phyloP scores from a whole-genome alignment of 768 basidiomycete genomes.

The Lyophyllum decastes region DNA sequence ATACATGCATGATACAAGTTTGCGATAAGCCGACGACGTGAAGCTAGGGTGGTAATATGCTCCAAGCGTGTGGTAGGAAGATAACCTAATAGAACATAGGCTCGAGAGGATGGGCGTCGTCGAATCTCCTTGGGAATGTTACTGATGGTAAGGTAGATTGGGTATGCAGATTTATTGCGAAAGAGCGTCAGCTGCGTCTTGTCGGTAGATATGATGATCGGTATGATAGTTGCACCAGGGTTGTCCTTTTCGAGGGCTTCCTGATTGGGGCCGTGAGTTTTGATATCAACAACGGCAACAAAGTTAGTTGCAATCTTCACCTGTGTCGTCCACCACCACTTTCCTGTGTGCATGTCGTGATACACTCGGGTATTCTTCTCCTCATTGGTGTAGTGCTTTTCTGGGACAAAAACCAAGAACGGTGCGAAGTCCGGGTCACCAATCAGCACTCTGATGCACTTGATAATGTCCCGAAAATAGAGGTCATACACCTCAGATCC shows the following conservation, averaged over 20 bases:
- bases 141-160: conserved; percentile 49
- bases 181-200: conserved; percentile 45
- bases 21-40: conserved; percentile 21
- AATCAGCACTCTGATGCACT: conserved; percentile 35
- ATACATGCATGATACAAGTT: conserved; percentile 40
- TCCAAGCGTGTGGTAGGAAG: conserved; percentile 30
- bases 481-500: conserved; percentile 30
- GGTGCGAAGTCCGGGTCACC: conserved; percentile 32
- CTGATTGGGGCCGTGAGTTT: not conserved
- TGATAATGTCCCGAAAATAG: conserved; percentile 32
- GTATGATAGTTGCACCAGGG: conserved; percentile 34
- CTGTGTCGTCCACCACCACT: conserved; percentile 56
- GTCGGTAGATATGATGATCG: conserved; percentile 47
- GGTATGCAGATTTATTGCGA: conserved; percentile 43
- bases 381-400: conserved; percentile 33
- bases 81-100: conserved; percentile 39
- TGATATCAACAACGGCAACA: not conserved
- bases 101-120: conserved; percentile 32
- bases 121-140: conserved; percentile 43
- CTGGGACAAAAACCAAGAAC: conserved; percentile 34
- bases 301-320: conserved; percentile 24
- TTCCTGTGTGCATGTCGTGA: conserved; percentile 49
- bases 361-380: conserved; percentile 10
- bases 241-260: conserved; percentile 4
- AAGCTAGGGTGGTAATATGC: conserved; percentile 25